Percentiles rank a stretch among this genome's conserved stretches.
phyloP scores from a whole-genome alignment of 306 rosid genomes.

The Pterocarpus macrocarpus region DNA sequence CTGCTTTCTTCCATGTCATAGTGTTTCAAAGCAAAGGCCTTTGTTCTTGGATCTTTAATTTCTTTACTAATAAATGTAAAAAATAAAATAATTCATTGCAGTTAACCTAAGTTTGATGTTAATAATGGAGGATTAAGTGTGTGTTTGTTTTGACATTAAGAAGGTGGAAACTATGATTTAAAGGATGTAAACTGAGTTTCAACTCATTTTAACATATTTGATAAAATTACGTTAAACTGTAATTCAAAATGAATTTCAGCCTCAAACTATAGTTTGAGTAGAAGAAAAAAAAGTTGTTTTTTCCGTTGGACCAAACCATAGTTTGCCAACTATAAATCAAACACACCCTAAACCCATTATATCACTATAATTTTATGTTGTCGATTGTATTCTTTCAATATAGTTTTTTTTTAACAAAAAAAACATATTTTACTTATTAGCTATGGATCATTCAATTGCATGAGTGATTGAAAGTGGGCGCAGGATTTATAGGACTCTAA shows the following conservation, averaged over 20 bases:
- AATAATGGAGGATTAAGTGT: neutral
- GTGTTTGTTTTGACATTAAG: too few relatives aligned
- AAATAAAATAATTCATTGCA: constrained; percentile 5
- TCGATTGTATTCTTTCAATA: neutral
- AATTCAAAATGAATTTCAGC: too few relatives aligned
- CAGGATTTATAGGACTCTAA: neutral
- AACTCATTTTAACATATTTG: too few relatives aligned
- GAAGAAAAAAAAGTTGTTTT: too few relatives aligned
- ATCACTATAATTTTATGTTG: neutral
- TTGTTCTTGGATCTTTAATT: neutral
- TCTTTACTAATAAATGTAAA: neutral
- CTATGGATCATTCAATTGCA: neutral
- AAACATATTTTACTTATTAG: neutral
- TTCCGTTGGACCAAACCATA: too few relatives aligned
- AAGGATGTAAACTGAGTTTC: too few relatives aligned
- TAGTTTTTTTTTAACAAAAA: neutral
- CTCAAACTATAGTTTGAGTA: too few relatives aligned
- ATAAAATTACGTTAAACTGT: too few relatives aligned
- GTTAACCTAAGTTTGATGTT: neutral
- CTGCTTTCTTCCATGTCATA: constrained; percentile 11
- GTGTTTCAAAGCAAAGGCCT: constrained; percentile 24
- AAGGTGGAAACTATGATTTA: too few relatives aligned
- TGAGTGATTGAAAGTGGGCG: too few relatives aligned
- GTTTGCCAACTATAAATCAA: too few relatives aligned
- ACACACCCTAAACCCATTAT: too few relatives aligned